phyloP scores from a whole-genome alignment of 768 basidiomycete species.

The Mycena olivaceomarginata region DNA sequence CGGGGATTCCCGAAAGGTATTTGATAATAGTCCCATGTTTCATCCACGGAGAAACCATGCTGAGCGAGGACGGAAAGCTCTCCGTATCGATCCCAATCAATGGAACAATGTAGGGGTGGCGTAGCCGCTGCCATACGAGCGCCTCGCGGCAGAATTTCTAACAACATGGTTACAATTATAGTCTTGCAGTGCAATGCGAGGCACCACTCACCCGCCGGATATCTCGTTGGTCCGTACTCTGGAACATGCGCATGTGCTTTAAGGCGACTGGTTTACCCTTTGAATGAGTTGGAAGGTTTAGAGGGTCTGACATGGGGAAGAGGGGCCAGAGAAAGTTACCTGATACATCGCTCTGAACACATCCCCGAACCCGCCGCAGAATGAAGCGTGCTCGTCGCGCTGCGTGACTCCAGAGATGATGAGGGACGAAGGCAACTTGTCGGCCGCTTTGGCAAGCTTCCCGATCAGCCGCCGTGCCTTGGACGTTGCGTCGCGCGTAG shows the following conservation, averaged over 20 bases:
- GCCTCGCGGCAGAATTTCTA: slow-evolving; percentile 50
- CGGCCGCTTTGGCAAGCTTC: slow-evolving; percentile 30
- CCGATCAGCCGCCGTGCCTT: slow-evolving; percentile 30
- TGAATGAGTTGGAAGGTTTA: too few relatives aligned
- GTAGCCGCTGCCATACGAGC: slow-evolving; percentile 46
- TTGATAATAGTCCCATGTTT: slow-evolving; percentile 48
- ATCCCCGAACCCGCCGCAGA: slow-evolving; percentile 36
- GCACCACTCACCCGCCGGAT: slow-evolving; percentile 28
- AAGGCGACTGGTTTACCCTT: slow-evolving; percentile 32
- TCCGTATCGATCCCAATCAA: slow-evolving; percentile 48
- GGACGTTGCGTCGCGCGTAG: slow-evolving; percentile 22
- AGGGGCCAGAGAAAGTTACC: too few relatives aligned
- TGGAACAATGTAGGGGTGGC: slow-evolving; percentile 44
- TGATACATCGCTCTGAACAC: slow-evolving; percentile 33
- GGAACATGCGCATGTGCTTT: slow-evolving; percentile 38
- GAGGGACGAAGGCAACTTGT: slow-evolving; percentile 35
- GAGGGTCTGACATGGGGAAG: too few relatives aligned
- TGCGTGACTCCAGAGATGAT: slow-evolving; percentile 34
- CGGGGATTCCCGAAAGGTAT: slow-evolving; percentile 42
- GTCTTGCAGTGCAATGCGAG: background rate
- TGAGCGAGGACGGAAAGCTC: slow-evolving; percentile 41
- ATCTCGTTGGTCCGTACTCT: slow-evolving; percentile 28
- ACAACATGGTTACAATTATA: background rate
- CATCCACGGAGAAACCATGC: slow-evolving; percentile 53
- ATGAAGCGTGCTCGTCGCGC: slow-evolving; percentile 28